Evolutionary conservation across 2,329 filamentous ascomycete species (phyloP), one percentile per base, ranked within the genome.

Genomic region (Tolypocladium tundrense): DNA sequence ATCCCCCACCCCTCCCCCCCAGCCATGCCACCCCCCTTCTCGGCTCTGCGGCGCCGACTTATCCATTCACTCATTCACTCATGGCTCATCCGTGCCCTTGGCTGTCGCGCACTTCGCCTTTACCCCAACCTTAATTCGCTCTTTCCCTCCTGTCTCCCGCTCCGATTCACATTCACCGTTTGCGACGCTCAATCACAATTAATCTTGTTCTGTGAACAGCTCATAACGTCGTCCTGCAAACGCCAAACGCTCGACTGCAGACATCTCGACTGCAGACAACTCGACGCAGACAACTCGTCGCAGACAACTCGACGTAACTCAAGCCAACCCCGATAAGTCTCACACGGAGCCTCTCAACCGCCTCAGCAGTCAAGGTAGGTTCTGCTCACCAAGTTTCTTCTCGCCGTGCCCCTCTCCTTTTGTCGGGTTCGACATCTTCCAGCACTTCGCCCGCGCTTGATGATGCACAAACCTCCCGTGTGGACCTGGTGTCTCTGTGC

Each of bases 41-140:
- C 67, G 67, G 65, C 68, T 67, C 63, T 65, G 63, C 66, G 67
- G 67, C 68, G 69, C 69, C 69, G 67, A 69, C 63, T 66, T 68
- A 68, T 68, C 68, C 68, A 69, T 63, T 62, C 60, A 63, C 55
- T 60, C 63, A 63, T 61, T 60, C 64, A 53, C 60, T 59, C 57
- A 53, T 48, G 60, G 63, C 63, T 59, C 60, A 62, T 61, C 61
- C 59, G 56, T 66, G 60, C 62, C 64, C 61, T 60, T 65, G 64
- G 58, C 57, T 64, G 61, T 62, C 62, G 62, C 59, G 53, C 58
- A 59, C 56, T 54, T 27, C 51, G 57, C 55, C 57, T 54, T 58
- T 37, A 41, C 61, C 59, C 60, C 58, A 61, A 60, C 62, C 59
- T 64, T 61, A 59, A 61, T 60, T 61, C 39, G 57, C 55, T 50